Conservation (phyloP, 192 early-diverging fungal species). For the Glomus cerebriforme region DNA sequence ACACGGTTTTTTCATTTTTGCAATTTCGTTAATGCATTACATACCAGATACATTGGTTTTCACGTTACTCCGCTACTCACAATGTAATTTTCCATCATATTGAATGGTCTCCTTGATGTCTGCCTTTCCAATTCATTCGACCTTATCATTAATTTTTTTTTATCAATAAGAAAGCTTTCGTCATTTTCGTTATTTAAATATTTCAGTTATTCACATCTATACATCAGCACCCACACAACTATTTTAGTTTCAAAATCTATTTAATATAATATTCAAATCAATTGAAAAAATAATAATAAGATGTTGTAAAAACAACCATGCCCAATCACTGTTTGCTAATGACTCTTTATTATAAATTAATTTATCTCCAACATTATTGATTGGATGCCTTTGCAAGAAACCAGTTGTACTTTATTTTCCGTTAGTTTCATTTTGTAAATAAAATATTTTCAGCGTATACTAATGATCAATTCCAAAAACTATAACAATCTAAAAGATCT, state of each 20-base stretch:
- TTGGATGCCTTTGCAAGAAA: too few species aligned
- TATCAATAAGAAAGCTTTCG: background rate
- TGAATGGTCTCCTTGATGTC: background rate
- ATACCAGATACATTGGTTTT: background rate
- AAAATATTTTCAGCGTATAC: too few species aligned
- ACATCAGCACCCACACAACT: background rate
- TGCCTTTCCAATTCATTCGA: conserved; percentile 10
- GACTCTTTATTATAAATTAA: too few species aligned
- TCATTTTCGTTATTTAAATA: conserved; percentile 12
- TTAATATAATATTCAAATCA: conserved; percentile 13
- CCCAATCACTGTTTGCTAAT: too few species aligned
- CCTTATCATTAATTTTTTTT: conserved; percentile 1
- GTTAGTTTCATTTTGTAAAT: too few species aligned
- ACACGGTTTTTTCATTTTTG: background rate
- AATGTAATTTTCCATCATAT: conserved; percentile 7
- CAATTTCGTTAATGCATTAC: conserved; percentile 23
- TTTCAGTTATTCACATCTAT: conserved; percentile 2
- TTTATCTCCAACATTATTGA: too few species aligned
- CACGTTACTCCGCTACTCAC: background rate
- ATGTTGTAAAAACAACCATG: conserved; percentile 2
- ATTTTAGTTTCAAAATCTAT: conserved; percentile 6
- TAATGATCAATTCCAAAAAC: background rate
- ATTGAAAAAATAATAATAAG: conserved; percentile 10
- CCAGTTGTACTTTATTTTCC: too few species aligned
- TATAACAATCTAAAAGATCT: conserved; percentile 15